Base-by-base conservation (phyloP, 768 basidiomycete genomes). In the Glaciozyma antarctica region DNA sequence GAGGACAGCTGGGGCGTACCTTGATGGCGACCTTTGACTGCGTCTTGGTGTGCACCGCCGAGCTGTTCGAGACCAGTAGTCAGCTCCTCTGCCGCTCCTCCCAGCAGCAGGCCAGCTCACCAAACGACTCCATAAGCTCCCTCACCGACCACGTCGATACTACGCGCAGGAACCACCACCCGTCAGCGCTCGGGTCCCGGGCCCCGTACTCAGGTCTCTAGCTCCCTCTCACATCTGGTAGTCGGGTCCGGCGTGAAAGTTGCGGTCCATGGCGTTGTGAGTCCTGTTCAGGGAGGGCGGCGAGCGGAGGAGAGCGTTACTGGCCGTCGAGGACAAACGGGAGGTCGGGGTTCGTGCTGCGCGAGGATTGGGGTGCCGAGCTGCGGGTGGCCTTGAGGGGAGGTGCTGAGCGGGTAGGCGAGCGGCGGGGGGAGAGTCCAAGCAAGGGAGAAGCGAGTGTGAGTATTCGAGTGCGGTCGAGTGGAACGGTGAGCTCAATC, bases 11-110 rank as follows among this genome's bases (percentile, higher is more conserved):
- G 8, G 26, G 12, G 47, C 65, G 19, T 34, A 62, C 60, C 56
- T 95, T 95, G 81, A 95, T 92, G 61, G 93, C 93, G 66, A 98
- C 94, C 77, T 90, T 90, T 65, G 89, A 86, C 60, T 86, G 85
- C 60, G 88, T 88, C 3, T 90, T 86, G 67, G 84, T 77, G 75
- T 98, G 92, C 5, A 92, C 79, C 7, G 93, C 93, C 28, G 92
- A 93, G 77, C 73, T 75, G 60, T 43, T 54, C 12, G 26, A n/a
- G n/a, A 52, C 28, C 44, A 38, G 8, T 16, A 2, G 45, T 57
- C 65, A 62, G 55, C 60, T 30, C 45, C 15, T 15, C 15, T 12
- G n/a, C n/a, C n/a, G 49, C 24, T 24, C 24, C 49, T 26, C 6
- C 12, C 19, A 48, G 47, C n/a, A 48, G 47, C 10, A 53, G 9